Base-by-base conservation (phyloP, 2,329 filamentous ascomycete genomes). In the Sporothrix pallida region DNA sequence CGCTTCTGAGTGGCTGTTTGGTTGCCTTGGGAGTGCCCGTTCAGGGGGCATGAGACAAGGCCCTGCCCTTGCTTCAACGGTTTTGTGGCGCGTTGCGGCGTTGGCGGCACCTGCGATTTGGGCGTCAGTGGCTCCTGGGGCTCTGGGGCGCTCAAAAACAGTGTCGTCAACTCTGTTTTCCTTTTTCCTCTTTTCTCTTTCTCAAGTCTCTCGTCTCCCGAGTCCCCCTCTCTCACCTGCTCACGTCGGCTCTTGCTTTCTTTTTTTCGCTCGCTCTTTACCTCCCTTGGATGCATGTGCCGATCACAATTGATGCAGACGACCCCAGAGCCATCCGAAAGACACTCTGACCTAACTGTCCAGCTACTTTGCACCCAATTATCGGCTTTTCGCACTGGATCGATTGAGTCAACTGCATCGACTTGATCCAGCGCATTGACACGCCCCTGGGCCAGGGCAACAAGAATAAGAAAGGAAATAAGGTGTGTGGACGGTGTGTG, bases 41-140 rank as follows among this genome's bases (percentile, higher is more conserved):
- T 58, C 67, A 70, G 31, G 67, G 67, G 67, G 17, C 3, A 17
- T 70, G 67, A 70, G 67, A 70, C 67, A 70, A 20, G 2, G 50
- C 50, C 31, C 26, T 20, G 50, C 52, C 67, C 67, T 70, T 70
- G 67, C 67, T 70, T 58, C 52, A 70, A 70, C 67, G 67, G 67
- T 37, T 52, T 37, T 70, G 63, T 54, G 46, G 65, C 46, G 48
- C 26, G 46, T 67, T 67, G 23, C 15, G 17, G 50, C 17, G 3
- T 54, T 54, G 50, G 9, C 15, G 23, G 54, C 54, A 13, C 50
- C 15, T 26, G 23, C 31, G 42, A n/a, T n/a, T 46, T 65, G 26
- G 26, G 13, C 58, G 58, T 42, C 58, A 42, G 15, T 62, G 31
- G 31, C 31, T 37, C 31, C 31, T 37, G 50, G 50, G 13, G 50